These are phyloP conservation scores for Apiotrichum mycotoxinovorans DNA, from an alignment of 1,284 basidiomycete species.

Conservation along the genomic window DNA sequence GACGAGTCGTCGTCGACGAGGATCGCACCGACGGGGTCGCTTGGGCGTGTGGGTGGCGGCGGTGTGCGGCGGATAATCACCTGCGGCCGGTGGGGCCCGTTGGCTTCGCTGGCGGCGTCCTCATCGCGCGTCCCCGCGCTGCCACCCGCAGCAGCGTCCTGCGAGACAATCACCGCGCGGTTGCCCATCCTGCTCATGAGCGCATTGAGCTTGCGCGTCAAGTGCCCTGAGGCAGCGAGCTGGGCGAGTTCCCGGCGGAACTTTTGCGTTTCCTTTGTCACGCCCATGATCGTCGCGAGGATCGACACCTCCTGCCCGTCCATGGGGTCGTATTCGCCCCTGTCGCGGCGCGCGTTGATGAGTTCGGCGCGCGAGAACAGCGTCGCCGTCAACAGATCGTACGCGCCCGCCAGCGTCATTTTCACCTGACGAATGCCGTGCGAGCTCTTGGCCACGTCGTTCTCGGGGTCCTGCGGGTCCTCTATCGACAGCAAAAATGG, in stretches of 20 bases:
- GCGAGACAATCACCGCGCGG: background rate
- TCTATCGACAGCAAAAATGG: constrained; percentile 76
- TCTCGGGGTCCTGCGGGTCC: constrained; percentile 88
- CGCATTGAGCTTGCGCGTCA: constrained; percentile 3
- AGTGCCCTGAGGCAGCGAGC: background rate
- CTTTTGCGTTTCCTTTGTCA: constrained; percentile 69
- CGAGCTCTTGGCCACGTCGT: constrained; percentile 88
- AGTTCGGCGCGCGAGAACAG: constrained; percentile 33
- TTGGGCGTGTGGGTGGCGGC: background rate
- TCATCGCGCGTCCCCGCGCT: background rate
- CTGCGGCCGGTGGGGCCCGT: background rate
- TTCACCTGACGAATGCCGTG: constrained; percentile 79
- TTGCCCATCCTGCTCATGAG: background rate
- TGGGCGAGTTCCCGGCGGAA: constrained; percentile 7
- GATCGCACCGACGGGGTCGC: background rate
- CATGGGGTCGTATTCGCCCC: constrained; percentile 23
- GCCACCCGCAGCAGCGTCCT: background rate
- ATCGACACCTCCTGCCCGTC: constrained; percentile 71
- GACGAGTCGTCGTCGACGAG: background rate
- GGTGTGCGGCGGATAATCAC: background rate
- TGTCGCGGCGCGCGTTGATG: constrained; percentile 22
- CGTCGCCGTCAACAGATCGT: constrained; percentile 68
- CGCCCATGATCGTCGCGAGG: constrained; percentile 71
- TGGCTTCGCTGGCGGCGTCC: background rate
- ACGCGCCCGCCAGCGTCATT: constrained; percentile 78